Evolutionary conservation across 345 rosid species (phyloP).

Genomic region (Brassica rapa): DNA sequence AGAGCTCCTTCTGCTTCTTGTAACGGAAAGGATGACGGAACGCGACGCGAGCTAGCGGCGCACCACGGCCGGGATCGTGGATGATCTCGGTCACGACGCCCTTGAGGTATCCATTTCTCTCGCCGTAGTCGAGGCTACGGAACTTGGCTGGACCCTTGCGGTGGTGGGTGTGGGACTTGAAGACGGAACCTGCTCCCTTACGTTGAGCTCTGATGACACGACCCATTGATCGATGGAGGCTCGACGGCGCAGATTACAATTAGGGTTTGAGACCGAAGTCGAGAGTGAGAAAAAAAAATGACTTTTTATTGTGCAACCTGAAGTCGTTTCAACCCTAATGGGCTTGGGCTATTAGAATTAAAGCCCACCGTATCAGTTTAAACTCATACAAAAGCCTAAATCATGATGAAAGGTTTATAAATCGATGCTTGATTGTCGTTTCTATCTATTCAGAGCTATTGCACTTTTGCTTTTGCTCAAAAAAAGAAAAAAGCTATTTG

Average conservation of each 20-base stretch:
- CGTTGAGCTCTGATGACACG: conserved; percentile 78
- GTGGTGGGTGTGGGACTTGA: conserved; percentile 75
- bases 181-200: conserved; percentile 78
- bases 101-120: conserved; percentile 66
- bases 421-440: neutral
- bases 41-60: conserved; percentile 61
- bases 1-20: conserved; percentile 72
- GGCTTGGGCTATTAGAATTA: neutral
- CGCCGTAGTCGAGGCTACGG: conserved; percentile 70
- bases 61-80: conserved; percentile 77
- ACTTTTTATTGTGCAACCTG: conserved; percentile 6
- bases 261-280: conserved; percentile 30
- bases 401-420: neutral
- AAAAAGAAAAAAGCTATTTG: too few relatives aligned
- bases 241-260: conserved; percentile 11
- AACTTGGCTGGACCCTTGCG: conserved; percentile 78
- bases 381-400: neutral
- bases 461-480: too few relatives aligned
- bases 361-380: too few relatives aligned
- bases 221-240: conserved; percentile 52
- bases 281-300: neutral
- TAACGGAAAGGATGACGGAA: conserved; percentile 77
- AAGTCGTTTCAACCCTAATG: conserved; percentile 26
- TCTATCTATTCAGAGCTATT: neutral
- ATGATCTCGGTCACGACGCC: conserved; percentile 70